These are phyloP conservation scores for Naegleria fowleri DNA, from an alignment of 208 protist genomes.

Conservation along the genomic window DNA sequence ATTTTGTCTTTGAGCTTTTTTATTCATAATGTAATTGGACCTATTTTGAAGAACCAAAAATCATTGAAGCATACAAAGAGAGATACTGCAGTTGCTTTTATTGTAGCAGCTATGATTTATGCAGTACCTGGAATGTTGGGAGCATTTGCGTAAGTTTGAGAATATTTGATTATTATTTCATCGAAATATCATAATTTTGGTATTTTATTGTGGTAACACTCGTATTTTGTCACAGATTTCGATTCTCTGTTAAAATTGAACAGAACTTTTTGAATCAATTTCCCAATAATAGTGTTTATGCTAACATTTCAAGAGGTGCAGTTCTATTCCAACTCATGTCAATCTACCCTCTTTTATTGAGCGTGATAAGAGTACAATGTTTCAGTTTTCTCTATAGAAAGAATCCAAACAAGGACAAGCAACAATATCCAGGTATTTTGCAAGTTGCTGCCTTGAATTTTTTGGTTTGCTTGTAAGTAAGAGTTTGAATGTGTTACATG, in stretches of 20 bases:
- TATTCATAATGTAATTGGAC: slow-evolving; percentile 15
- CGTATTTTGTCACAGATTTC: slow-evolving; percentile 4
- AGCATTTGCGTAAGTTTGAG: neutral
- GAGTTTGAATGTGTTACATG: too few species aligned
- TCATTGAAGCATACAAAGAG: neutral
- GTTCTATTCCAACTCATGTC: neutral
- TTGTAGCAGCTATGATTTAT: slow-evolving; percentile 2
- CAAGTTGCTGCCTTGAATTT: neutral
- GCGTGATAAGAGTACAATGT: neutral
- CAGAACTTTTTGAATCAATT: slow-evolving; percentile 30
- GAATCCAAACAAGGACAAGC: neutral
- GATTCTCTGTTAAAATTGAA: neutral
- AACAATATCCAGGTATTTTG: neutral
- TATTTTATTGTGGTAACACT: too few species aligned
- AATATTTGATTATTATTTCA: too few species aligned
- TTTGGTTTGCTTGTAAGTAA: neutral
- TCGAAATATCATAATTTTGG: too few species aligned
- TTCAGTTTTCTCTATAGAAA: neutral
- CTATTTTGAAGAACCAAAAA: slow-evolving; percentile 10
- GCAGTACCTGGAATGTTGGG: slow-evolving; percentile 9
- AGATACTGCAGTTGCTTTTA: slow-evolving; percentile 19
- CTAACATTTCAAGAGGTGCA: neutral
- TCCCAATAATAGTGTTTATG: neutral
- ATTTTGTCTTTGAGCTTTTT: slow-evolving; percentile 24
- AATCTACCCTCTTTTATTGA: slow-evolving; percentile 9